Conservation (phyloP, 1,284 basidiomycete species). For the Ustilago loliicola region DNA sequence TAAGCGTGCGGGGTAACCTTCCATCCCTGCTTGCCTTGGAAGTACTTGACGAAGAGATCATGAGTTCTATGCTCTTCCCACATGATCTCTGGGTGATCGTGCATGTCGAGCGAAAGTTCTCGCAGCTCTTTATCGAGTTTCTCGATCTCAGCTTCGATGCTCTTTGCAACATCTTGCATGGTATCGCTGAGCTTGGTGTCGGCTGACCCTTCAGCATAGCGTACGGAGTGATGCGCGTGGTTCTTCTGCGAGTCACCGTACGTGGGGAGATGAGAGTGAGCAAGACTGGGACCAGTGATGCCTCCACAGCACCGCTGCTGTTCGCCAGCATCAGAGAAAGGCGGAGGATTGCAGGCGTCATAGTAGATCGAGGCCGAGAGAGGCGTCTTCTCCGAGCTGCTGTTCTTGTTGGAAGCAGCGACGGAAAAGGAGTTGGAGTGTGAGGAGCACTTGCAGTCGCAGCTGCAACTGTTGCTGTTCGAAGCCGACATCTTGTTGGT, state of each 20-base stretch:
- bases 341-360: conserved; percentile 49
- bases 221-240: conserved; percentile 22
- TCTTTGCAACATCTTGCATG: conserved; percentile 40
- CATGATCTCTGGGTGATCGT: conserved; percentile 68
- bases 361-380: conserved; percentile 44
- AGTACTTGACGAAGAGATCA: conserved; percentile 60
- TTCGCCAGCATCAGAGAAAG: conserved; percentile 14
- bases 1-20: conserved; percentile 66
- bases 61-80: conserved; percentile 65
- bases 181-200: conserved; percentile 24
- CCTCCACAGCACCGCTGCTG: conserved; percentile 43
- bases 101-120: conserved; percentile 68
- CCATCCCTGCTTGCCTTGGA: conserved; percentile 53
- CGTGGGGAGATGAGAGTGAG: conserved; percentile 36
- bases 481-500: conserved; percentile 6
- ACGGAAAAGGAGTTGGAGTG: background rate
- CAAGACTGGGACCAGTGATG: conserved; percentile 5
- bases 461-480: conserved; percentile 17
- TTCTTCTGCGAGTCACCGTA: conserved; percentile 37
- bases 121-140: conserved; percentile 62
- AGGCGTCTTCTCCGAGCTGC: conserved; percentile 25
- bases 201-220: conserved; percentile 6
- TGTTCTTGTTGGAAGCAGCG: background rate
- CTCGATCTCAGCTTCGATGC: conserved; percentile 56
- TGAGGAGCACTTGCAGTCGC: conserved; percentile 24